Evolutionary conservation across 495 filamentous ascomycete species (phyloP), one percentile per base, ranked within the genome.

Genomic region (Trichoderma orchidacearum): DNA sequence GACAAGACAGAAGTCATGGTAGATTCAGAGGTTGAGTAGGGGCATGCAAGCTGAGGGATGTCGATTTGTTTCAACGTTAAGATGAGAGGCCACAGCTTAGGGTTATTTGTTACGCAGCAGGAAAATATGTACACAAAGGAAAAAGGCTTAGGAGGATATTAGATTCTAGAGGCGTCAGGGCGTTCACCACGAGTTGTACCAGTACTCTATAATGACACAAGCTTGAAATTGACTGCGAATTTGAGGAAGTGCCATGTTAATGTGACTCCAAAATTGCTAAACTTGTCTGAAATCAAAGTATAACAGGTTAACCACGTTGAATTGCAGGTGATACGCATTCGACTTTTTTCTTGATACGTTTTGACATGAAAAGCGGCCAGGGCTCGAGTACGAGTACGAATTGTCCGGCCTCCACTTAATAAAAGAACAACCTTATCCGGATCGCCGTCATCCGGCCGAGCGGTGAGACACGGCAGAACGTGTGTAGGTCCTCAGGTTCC

Each of bases 1-100:
- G 56, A 57, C 21, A 48, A 30, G 30, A 55, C 53, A 23, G 53
- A 55, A 13, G 30, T 55, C 30, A 23, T 55, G 53, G 30, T 27
- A 2, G 53, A 55, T 7, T 53, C 51, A 28, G 51, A 53, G 15
- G 17, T 21, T 0, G 51, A 53, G 51, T 30, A 30, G 30, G 51
- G 27, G 28, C 15, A 6, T 30, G 13, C 12, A 53, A 17, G 11
- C 12, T 35, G n/a, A n/a, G n/a, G n/a, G n/a, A n/a, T n/a, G n/a
- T n/a, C n/a, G n/a, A n/a, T n/a, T n/a, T n/a, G n/a, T n/a, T n/a
- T n/a, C n/a, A n/a, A 17, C 3, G 41, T 8, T 48, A 25, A 8
- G 41, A 12, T 9, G 34, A 27, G 18, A 5, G 18, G 7, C n/a
- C n/a, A n/a, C n/a, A n/a, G n/a, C n/a, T n/a, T n/a, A n/a, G n/a